Evolutionary conservation across 805 yeast species (phyloP).

Genomic region (Grigorovia yakushimaensis): DNA sequence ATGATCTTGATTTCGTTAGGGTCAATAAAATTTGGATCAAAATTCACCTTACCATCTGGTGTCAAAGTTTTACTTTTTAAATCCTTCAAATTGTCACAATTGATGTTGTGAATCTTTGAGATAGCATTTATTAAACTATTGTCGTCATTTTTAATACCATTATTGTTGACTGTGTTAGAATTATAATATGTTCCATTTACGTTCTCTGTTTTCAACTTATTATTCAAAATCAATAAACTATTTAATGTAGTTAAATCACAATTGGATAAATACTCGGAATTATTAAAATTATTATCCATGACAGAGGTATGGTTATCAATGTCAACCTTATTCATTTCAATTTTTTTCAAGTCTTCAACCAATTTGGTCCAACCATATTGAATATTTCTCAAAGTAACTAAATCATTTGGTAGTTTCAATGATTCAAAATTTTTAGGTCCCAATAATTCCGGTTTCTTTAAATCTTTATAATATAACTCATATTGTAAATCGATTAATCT

Average conservation of each 20-base stretch:
- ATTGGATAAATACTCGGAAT: background rate
- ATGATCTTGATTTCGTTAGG: constrained; percentile 17
- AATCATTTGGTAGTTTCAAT: constrained; percentile 16
- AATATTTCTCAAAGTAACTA: constrained; percentile 6
- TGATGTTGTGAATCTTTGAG: constrained; percentile 17
- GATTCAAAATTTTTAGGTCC: constrained; percentile 14
- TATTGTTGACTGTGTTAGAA: background rate
- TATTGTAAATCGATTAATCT: constrained; percentile 10
- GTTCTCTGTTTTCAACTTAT: background rate
- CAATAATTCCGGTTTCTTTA: constrained; percentile 12
- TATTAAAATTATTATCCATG: background rate
- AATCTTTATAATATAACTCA: constrained; percentile 10
- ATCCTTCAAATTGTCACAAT: constrained; percentile 13
- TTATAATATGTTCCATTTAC: background rate
- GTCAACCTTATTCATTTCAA: background rate
- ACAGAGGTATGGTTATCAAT: background rate
- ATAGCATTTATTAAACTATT: constrained; percentile 2
- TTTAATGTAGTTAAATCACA: background rate
- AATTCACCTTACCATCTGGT: constrained; percentile 3
- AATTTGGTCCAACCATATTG: constrained; percentile 3
- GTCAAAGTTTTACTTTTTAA: constrained; percentile 4
- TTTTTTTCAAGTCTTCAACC: background rate
- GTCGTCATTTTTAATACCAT: background rate
- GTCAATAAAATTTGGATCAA: constrained; percentile 8
- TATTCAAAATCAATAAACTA: background rate